Evolutionary conservation across 495 filamentous ascomycete genomes (phyloP), one percentile per base, ranked within the genome.

Genomic region (Cercophora samala): DNA sequence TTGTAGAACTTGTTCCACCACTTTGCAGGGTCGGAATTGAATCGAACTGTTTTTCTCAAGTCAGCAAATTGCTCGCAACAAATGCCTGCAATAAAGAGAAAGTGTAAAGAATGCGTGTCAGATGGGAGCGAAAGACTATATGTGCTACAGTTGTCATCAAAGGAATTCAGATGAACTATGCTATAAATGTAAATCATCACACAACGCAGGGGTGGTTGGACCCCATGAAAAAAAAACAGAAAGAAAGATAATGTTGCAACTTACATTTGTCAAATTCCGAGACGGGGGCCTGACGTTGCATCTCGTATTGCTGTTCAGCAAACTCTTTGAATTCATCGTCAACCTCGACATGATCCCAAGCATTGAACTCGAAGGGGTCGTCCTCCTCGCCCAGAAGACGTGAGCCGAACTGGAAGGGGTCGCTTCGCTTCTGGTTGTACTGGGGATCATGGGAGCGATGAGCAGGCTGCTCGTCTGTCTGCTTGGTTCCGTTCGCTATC

Each of bases 1-100:
- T 90, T 89, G 81, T 99, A 99, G 81, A 99, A 99, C 54, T 88
- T 81, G 72, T 98, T 92, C 94, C 94, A 98, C 91, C 92, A 97
- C 77, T 91, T 96, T 11, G 89, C 92, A 4, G 95, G 95, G 65
- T 95, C 87, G 29, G 80, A 78, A 76, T 97, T 97, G 86, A 97
- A 97, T 62, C 91, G 89, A 59, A 77, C 84, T 86, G 63, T 64
- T 64, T 11, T 52, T 60, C 58, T 46, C 63, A 32, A 58, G 77
- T 82, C 71, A 83, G 80, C 72, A 68, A 53, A 67, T 51, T 69
- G 65, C 58, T 51, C 51, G 25, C 2, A 18, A 22, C 51, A 58
- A 19, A 66, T 59, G 53, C 17, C 46, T 25, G 56, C 21, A 59
- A 69, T 64, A 24, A 54, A 58, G 25, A 61, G 66, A 56, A 59